Evolutionary conservation across 2,329 filamentous ascomycete genomes (phyloP), one percentile per base, ranked within the genome.

Genomic region (Thelonectria discophora): DNA sequence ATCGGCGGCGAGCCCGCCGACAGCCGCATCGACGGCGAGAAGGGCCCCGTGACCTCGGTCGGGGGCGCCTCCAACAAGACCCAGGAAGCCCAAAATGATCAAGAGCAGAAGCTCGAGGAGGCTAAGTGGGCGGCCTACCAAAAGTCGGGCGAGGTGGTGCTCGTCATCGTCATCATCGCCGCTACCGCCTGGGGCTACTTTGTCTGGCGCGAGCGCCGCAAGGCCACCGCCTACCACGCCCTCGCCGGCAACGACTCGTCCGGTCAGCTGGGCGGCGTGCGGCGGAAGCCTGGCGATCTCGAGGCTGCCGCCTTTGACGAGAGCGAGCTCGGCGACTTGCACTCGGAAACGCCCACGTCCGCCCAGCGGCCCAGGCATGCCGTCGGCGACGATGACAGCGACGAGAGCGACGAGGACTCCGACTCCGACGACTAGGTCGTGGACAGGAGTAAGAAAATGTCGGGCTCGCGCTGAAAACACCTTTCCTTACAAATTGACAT

Each of bases 121-220:
- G 93, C 93, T 17, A 91, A 94, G 71, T 96, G 93, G 91, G 86
- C 89, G 53, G 94, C 94, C 0, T 97, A 97, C 77, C 90, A 90
- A 74, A 90, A 91, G 70, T 95, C 92, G 3, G 93, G 94, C 52
- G 92, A 96, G 77, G 86, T 94, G 7, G 93, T 93, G 2, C 84
- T 97, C 2, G 87, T 94, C 15, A 87, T 97, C 50, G 92, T 97
- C 17, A 82, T 90, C 53, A 86, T 95, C 61, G 89, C 88, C 1
- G 92, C 91, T 1, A 80, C 79, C 5, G 80, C 86, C 12, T 97
- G 92, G 89, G 92, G 89, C n/a, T 91, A 88, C 74, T 89, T 84
- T 66, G 77, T 91, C 71, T 90, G 87, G 86, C 82, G 82, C 60
- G 83, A 87, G 60, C 84, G 88, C 50, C 82, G 86, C 66, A 83